Evolutionary conservation across 345 rosid genomes (phyloP), one percentile per base, ranked within the genome.

Genomic region (Boechera stricta): DNA sequence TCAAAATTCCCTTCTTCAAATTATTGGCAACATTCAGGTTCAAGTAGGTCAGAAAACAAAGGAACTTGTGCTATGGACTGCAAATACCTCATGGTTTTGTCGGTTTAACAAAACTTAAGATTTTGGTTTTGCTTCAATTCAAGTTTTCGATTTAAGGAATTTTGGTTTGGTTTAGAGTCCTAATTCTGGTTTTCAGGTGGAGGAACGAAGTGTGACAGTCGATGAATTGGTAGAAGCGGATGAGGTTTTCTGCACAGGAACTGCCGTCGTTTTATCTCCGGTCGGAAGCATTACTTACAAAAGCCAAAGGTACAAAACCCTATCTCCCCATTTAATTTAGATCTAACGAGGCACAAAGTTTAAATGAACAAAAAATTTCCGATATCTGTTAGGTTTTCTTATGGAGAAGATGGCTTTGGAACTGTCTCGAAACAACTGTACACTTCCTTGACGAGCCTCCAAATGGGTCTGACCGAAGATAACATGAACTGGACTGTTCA

Each of bases 171-270:
- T 59, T 9, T 21, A 29, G 16, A 11, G 32, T 39, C 18, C 32
- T 62, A 13, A 28, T 41, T 39, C 5, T 59, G 58, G 5, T 57
- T 61, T 55, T 72, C 84, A 92, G 93, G 98, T 92, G 63, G 94
- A 90, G 80, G 94, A 90, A 72, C 87, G 94, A 33, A 84, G 12
- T 29, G 93, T 90, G 64, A 39, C 81, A 0, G 91, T 91, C 63
- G 93, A 88, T 67, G 98, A 93, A 71, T 81, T 93, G 82, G 85
- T 93, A 33, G 88, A 86, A 64, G 97, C 98, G 2, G 98, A 91
- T 59, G 98, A 93, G 79, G 93, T 91, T 10, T 93, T 93, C 70
- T 93, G 95, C 72, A 93, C 95, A 0, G 97, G 98, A 45, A 93
- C 98, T 12, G 97, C 98, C 2, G 98, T 93, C 63, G 97, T 91